Evolutionary conservation across 345 rosid genomes (phyloP).

Genomic region (Salix caprea): DNA sequence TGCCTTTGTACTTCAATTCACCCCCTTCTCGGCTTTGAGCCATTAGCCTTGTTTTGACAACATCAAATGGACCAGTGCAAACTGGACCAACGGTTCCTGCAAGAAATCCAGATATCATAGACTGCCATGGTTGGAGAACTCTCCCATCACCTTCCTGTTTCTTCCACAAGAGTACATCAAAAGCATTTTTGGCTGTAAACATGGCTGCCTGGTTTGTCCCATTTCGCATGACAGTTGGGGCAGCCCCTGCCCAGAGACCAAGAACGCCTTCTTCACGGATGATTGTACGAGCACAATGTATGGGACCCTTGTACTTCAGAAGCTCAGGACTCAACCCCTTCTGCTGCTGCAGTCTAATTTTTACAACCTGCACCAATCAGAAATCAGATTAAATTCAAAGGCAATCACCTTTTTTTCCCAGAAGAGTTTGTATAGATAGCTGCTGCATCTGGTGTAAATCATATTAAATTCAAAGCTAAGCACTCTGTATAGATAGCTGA

Average conservation of each 20-base stretch:
- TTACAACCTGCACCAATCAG: constrained; percentile 64
- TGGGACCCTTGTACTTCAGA: constrained; percentile 84
- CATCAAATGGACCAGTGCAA: constrained; percentile 96
- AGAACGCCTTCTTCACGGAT: constrained; percentile 66
- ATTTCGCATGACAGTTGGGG: constrained; percentile 94
- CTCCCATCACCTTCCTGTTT: constrained; percentile 92
- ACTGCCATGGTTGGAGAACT: constrained; percentile 84
- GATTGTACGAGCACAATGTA: constrained; percentile 73
- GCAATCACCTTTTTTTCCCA: background rate
- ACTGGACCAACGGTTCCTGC: constrained; percentile 93
- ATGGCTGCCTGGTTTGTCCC: constrained; percentile 97
- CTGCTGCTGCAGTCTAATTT: constrained; percentile 92
- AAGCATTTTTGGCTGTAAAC: constrained; percentile 88
- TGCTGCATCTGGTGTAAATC: background rate
- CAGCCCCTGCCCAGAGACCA: constrained; percentile 96
- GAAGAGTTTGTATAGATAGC: background rate
- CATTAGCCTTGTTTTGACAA: constrained; percentile 96
- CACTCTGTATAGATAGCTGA: no score
- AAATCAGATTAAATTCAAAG: constrained; percentile 13
- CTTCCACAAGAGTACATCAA: constrained; percentile 79
- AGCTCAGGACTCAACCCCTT: constrained; percentile 75
- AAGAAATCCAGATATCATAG: constrained; percentile 92
- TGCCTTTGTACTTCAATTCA: constrained; percentile 69
- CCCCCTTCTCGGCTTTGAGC: constrained; percentile 70
- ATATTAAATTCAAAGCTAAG: background rate